Percentiles rank a stretch among this genome's conserved stretches.
phyloP scores from a whole-genome alignment of 208 protist species.

The Porcisia deanei region DNA sequence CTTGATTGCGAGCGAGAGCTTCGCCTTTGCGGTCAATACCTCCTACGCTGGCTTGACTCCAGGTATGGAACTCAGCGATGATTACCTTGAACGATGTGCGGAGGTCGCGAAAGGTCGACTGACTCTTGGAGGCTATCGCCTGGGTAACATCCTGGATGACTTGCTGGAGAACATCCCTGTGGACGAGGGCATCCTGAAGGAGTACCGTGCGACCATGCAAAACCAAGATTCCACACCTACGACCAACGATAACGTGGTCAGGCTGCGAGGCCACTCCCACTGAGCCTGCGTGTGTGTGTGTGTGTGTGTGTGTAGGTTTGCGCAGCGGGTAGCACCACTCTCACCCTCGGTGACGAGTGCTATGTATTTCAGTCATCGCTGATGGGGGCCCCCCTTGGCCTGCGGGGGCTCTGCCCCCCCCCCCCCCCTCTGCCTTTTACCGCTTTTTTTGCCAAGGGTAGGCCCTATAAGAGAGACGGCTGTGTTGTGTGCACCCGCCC shows the following conservation, averaged over 20 bases:
- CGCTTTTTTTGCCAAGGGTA: too few species aligned
- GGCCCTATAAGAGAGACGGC: too few species aligned
- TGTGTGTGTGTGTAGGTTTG: too few species aligned
- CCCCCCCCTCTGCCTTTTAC: too few species aligned
- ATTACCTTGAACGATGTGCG: slow-evolving; percentile 60
- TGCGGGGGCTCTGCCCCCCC: too few species aligned
- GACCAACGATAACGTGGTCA: background rate
- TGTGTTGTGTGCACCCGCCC: too few species aligned
- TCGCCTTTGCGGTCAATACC: slow-evolving; percentile 58
- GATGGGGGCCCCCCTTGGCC: too few species aligned
- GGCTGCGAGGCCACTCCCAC: slow-evolving; percentile 1
- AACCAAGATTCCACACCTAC: background rate
- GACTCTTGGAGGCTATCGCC: slow-evolving; percentile 64
- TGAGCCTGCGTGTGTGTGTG: background rate
- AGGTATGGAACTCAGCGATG: slow-evolving; percentile 29
- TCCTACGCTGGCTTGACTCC: slow-evolving; percentile 54
- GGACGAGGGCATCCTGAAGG: slow-evolving; percentile 8
- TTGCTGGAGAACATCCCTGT: slow-evolving; percentile 39
- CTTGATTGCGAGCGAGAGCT: slow-evolving; percentile 63
- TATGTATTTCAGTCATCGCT: too few species aligned
- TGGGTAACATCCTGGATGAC: slow-evolving; percentile 64
- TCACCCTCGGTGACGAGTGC: too few species aligned
- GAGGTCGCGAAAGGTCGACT: slow-evolving; percentile 54
- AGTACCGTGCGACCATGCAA: background rate
- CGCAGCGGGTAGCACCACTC: too few species aligned